Conservation (phyloP, 139 green algal genomes). For the Chlorella sp. region DNA sequence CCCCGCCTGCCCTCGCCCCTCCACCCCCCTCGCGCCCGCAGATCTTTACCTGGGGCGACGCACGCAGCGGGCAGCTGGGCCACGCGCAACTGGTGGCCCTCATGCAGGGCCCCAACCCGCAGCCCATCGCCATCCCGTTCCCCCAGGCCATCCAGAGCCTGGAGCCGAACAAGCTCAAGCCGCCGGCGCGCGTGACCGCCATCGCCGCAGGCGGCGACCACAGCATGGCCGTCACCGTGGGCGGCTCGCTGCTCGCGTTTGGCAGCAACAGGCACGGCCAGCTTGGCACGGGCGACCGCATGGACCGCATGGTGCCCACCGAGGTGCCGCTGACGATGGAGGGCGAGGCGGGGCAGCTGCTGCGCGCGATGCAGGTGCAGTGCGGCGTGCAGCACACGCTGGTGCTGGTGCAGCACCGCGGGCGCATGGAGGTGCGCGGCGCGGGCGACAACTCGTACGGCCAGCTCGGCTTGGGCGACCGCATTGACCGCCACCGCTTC, state of each 20-base stretch:
- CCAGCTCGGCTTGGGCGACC: slow-evolving; percentile 75
- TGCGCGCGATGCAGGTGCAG: slow-evolving; percentile 64
- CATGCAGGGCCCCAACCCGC: slow-evolving; percentile 29
- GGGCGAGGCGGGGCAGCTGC: slow-evolving; percentile 28
- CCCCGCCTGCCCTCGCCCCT: too few relatives aligned
- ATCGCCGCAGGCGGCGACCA: slow-evolving; percentile 76
- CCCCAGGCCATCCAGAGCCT: slow-evolving; percentile 64
- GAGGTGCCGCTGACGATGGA: slow-evolving; percentile 31
- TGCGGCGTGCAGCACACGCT: slow-evolving; percentile 64
- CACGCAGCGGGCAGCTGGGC: slow-evolving; percentile 68
- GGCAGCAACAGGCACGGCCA: slow-evolving; percentile 63
- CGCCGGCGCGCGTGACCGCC: slow-evolving; percentile 65
- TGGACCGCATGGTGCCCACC: slow-evolving; percentile 42
- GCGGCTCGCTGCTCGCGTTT: slow-evolving; percentile 65
- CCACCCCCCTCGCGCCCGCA: too few relatives aligned
- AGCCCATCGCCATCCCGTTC: slow-evolving; percentile 31
- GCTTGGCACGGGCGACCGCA: slow-evolving; percentile 49
- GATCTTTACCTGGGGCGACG: slow-evolving; percentile 80
- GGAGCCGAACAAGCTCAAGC: slow-evolving; percentile 54
- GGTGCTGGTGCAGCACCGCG: slow-evolving; percentile 52
- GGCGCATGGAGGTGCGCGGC: slow-evolving; percentile 49
- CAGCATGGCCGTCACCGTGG: slow-evolving; percentile 74
- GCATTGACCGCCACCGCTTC: slow-evolving; percentile 41
- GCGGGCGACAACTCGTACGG: slow-evolving; percentile 74
- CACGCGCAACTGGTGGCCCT: slow-evolving; percentile 48